Evolutionary conservation across 441 rosid species (phyloP), one percentile per base, ranked within the genome.

Genomic region (Corymbia citriodora): DNA sequence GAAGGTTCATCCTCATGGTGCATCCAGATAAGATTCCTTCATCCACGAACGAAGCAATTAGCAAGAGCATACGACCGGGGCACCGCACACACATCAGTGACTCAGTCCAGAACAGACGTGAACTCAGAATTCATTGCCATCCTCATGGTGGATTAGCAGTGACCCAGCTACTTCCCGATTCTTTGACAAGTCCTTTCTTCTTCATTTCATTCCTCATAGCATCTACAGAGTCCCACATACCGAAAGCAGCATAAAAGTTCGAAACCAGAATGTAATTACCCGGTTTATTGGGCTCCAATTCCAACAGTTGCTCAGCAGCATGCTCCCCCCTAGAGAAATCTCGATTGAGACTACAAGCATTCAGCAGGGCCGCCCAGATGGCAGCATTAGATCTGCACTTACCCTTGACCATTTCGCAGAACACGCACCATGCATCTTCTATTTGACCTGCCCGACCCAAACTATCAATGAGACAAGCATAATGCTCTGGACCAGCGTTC

Each of bases 401-500:
- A 48, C 90, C 89, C 89, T 92, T 92, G 54, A 92, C 92, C 94
- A 93, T 92, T 87, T 93, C 93, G 88, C 93, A 48, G 10, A 93
- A 93, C 90, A 96, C 65, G 89, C 61, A 81, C 98, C 98, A 96
- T 18, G 92, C 94, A 89, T 96, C 95, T 52, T 95, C 96, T 88
- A 93, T 94, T 25, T 9, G 92, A 82, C 98, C 98, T 65, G 97
- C 96, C 88, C 95, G 92, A 89, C 99, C 95, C 88, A 97, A 91
- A 59, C 93, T 93, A 92, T 95, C 96, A 0, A 97, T 93, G 92
- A 96, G 93, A 92, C 96, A 95, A 55, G 95, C 94, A 92, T 93
- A 95, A 92, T 97, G 98, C 92, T 97, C 96, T 65, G 93, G 94
- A 88, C 88, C 91, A 12, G 95, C 94, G 0, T 93, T 88, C 53